Evolutionary conservation across 2,329 filamentous ascomycete species (phyloP), one percentile per base, ranked within the genome.

Genomic region (Colletotrichum musae): DNA sequence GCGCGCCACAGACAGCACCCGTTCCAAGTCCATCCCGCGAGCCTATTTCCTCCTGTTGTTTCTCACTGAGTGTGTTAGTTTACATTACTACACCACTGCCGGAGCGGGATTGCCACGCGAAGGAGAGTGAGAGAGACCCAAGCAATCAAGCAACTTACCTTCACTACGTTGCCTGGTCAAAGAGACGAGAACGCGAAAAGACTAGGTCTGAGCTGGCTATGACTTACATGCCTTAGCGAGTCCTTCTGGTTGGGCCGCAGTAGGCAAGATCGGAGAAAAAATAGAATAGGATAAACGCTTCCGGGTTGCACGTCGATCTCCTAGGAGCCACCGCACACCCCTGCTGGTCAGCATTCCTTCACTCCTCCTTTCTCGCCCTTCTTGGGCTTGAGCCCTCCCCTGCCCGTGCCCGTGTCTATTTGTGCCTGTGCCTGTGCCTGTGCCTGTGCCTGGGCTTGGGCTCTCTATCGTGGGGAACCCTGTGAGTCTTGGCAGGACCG

Each of bases 251-350:
- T 68, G 53, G 39, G 36, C 24, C 36, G 26, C 39, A 45, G 36
- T 26, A 43, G 59, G 36, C 26, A 65, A 32, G 43, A 41, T 41
- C n/a, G 28, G 43, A 26, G 32, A 10, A 32, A 53, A 51, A 60
- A 66, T 60, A 69, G 61, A 66, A 50, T 66, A 24, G n/a, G 36
- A 69, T 56, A 56, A 56, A 69, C 50, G 43, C 50, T 43, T 53
- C 59, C 50, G 50, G 53, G 21, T 26, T 59, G 45, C 53, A 53
- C 39, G 45, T 53, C 41, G 47, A 56, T 56, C 54, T n/a, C 41
- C 13, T 28, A 21, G 45, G 32, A 36, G 32, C 32, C 32, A 36
- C 32, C 32, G 32, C 32, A 36, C 32, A 36, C 32, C 32, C 32
- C 32, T 36, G 32, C 32, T 36, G 32, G 32, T 6, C 10, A 7